Evolutionary conservation across 192 early-diverging fungal species (phyloP).

Genomic region (Funneliformis mosseae): DNA sequence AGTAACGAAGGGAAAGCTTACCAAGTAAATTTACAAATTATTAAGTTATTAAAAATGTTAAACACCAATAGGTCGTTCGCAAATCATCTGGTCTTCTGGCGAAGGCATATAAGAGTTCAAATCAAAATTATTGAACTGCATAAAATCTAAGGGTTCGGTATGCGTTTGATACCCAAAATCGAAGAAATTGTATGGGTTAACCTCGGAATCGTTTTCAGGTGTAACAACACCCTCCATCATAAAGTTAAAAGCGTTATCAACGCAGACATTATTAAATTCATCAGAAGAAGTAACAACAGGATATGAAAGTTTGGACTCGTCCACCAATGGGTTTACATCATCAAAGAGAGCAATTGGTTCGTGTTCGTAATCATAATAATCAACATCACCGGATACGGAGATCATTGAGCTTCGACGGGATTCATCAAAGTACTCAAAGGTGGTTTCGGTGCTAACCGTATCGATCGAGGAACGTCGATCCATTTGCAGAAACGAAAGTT

Average conservation of each 20-base stretch:
- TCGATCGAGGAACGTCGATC: constrained; percentile 5
- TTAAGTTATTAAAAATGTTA: too few species aligned
- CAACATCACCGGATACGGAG: not conserved
- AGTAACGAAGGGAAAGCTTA: too few species aligned
- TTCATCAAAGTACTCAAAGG: not conserved
- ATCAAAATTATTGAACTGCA: not conserved
- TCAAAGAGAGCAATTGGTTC: not conserved
- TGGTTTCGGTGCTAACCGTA: not conserved
- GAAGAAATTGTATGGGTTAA: not conserved
- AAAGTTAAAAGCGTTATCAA: not conserved
- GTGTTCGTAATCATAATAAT: not conserved
- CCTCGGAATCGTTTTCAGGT: not conserved
- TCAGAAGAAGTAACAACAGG: not conserved
- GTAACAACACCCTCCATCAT: constrained; percentile 11
- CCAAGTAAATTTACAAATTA: too few species aligned
- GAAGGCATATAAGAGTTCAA: not conserved
- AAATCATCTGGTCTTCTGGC: not conserved
- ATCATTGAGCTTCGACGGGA: constrained; percentile 5
- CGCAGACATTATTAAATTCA: not conserved
- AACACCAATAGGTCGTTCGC: not conserved
- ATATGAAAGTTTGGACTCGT: not conserved
- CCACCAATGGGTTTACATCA: not conserved
- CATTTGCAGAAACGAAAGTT: not conserved
- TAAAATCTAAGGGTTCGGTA: not conserved
- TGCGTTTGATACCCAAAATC: not conserved